Evolutionary conservation across 1,284 basidiomycete species (phyloP).

Genomic region (Ceratobasidium sp.): DNA sequence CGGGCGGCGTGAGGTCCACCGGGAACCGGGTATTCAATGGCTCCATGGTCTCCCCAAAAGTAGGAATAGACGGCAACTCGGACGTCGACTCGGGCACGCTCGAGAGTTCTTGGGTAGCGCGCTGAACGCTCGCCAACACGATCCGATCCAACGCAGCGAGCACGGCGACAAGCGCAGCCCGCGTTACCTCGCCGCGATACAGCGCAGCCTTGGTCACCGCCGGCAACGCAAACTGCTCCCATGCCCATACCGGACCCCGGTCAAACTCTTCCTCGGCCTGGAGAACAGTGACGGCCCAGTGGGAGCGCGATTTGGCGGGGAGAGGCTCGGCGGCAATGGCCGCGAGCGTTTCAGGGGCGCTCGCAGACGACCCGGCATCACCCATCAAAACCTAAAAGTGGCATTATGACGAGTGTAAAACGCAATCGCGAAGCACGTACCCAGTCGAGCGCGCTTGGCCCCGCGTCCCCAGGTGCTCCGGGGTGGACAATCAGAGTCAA

Average conservation of each 20-base stretch:
- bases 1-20: slow-evolving; percentile 18
- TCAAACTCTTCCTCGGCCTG: slow-evolving; percentile 59
- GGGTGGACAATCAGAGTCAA: slow-evolving; percentile 61
- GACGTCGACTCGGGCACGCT: neutral
- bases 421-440: slow-evolving; percentile 27
- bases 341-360: slow-evolving; percentile 53
- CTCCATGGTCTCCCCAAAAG: neutral
- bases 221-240: slow-evolving; percentile 58
- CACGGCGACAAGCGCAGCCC: slow-evolving; percentile 55
- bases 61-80: slow-evolving; percentile 4
- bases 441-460: slow-evolving; percentile 61
- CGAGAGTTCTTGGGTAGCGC: neutral
- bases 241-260: slow-evolving; percentile 60
- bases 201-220: slow-evolving; percentile 57
- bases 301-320: slow-evolving; percentile 51
- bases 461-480: slow-evolving; percentile 60
- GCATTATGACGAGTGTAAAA: neutral
- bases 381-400: slow-evolving; percentile 54
- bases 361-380: slow-evolving; percentile 55
- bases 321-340: slow-evolving; percentile 50
- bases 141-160: slow-evolving; percentile 56
- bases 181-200: slow-evolving; percentile 57
- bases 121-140: slow-evolving; percentile 39
- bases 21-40: slow-evolving; percentile 13
- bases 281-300: slow-evolving; percentile 60